phyloP scores from a whole-genome alignment of 2,329 filamentous ascomycete species.

The Davidsoniella australis region DNA sequence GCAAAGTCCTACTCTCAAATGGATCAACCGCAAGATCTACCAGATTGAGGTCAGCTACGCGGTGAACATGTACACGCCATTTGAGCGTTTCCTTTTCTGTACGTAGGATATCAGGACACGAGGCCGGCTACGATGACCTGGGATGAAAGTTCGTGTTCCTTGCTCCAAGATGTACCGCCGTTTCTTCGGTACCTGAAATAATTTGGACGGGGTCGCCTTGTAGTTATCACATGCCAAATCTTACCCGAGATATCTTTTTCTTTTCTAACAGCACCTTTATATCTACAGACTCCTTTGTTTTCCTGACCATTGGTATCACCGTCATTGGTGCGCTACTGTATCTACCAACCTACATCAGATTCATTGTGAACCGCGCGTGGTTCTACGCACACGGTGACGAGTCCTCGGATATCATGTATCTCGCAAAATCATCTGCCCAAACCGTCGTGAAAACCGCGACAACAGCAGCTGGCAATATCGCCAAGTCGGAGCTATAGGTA shows the following conservation, averaged over 20 bases:
- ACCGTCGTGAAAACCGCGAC: slow-evolving; percentile 19
- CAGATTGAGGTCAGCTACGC: slow-evolving; percentile 96
- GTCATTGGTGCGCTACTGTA: slow-evolving; percentile 79
- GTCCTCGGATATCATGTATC: slow-evolving; percentile 29
- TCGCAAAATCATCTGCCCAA: slow-evolving; percentile 24
- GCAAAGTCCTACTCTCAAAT: slow-evolving; percentile 23
- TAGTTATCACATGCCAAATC: slow-evolving; percentile 6
- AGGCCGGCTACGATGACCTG: not conserved
- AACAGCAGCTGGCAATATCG: slow-evolving; percentile 11
- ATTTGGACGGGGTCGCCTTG: not conserved
- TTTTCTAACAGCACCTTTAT: not conserved
- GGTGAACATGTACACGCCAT: slow-evolving; percentile 92
- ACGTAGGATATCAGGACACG: slow-evolving; percentile 22
- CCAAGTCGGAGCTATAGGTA: slow-evolving; percentile 21
- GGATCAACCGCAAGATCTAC: slow-evolving; percentile 90
- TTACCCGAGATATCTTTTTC: not conserved
- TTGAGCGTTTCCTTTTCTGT: slow-evolving; percentile 97
- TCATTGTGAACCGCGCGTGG: slow-evolving; percentile 70
- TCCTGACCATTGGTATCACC: slow-evolving; percentile 75
- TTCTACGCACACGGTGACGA: slow-evolving; percentile 88
- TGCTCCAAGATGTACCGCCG: not conserved
- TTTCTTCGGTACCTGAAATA: not conserved
- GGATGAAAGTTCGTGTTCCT: not conserved
- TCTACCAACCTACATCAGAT: slow-evolving; percentile 76
- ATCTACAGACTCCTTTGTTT: slow-evolving; percentile 66